Evolutionary conservation across 306 rosid genomes (phyloP), one percentile per base, ranked within the genome.

Genomic region (Purshia tridentata): DNA sequence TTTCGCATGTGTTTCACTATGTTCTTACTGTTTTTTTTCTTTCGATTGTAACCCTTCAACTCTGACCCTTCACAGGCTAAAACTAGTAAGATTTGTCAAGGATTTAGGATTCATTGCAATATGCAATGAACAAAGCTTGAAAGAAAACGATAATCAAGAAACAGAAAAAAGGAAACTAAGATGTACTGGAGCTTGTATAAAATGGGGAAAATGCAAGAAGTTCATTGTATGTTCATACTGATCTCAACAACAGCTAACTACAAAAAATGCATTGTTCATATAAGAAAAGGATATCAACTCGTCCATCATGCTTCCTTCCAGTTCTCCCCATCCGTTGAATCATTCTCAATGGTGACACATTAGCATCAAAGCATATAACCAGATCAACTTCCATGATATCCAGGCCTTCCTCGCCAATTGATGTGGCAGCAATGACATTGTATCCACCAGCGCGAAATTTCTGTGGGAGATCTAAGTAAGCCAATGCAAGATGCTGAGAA

Each of bases 371-470:
- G 81, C 91, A 89, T 83, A 94, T 86, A 79, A 94, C 98, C 65
- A 94, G 94, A 89, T 91, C 98, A 77, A 94, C 97, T 83, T 94
- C 98, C 98, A 94, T 89, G 69, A 91, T 94, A 81, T 94, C 98
- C 81, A 94, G 85, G 81, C 98, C 98, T 85, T 94, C 98, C 91
- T 94, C 95, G 4, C 98, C 98, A 78, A 94, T 91, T 69, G 96
- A 94, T 69, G 98, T 94, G 79, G 98, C 97, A 78, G 91, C 98
- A 80, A 94, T 94, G 77, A 91, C 97, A 83, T 89, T 94, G 80
- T 78, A 94, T 81, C 90, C 84, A 11, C 98, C 98, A 47, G 92
- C 86, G 47, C 98, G 91, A 76, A 94, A 94, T 91, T 91, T 94
- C 98, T 94, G 96, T 62, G 23, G 72, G 82, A 76, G 74, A 86